Percentiles rank a stretch among this genome's conserved stretches.
Evolutionary conservation across 208 protist species (phyloP).

Genomic region (Naegleria gruberi): DNA sequence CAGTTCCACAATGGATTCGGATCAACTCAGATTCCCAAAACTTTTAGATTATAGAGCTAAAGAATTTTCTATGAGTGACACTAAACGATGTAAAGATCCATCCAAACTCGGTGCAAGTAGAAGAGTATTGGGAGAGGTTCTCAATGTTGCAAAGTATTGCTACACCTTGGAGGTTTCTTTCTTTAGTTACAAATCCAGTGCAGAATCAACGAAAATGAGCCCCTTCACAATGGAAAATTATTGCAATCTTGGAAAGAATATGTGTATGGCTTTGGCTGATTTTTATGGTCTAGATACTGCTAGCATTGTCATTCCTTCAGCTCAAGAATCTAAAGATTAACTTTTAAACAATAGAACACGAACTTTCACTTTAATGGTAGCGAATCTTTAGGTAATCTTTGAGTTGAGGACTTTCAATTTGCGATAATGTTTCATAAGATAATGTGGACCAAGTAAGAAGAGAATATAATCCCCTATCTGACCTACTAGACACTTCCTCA

Average conservation of each 20-base stretch:
- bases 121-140: slow-evolving; percentile 20
- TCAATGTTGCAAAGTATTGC: background rate
- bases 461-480: no score
- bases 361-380: no score
- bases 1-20: background rate
- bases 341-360: no score
- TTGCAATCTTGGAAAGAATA: slow-evolving; percentile 23
- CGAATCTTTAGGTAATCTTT: no score
- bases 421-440: no score
- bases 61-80: slow-evolving; percentile 25
- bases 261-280: slow-evolving; percentile 32
- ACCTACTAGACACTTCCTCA: no score
- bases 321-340: no score
- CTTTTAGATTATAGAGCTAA: slow-evolving; percentile 22
- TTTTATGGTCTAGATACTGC: slow-evolving; percentile 33
- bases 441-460: no score
- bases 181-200: background rate
- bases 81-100: slow-evolving; percentile 29
- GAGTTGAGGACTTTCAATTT: no score
- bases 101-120: slow-evolving; percentile 30
- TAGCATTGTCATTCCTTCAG: no score
- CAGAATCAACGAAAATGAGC: background rate
- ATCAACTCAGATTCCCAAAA: slow-evolving; percentile 28
- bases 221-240: slow-evolving; percentile 19
- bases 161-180: slow-evolving; percentile 23